A percentile compares a stretch with the other conserved stretches of the same genome.
Evolutionary conservation across 1,139 yeast genomes (phyloP).

Genomic region (Lodderomyces theae): DNA sequence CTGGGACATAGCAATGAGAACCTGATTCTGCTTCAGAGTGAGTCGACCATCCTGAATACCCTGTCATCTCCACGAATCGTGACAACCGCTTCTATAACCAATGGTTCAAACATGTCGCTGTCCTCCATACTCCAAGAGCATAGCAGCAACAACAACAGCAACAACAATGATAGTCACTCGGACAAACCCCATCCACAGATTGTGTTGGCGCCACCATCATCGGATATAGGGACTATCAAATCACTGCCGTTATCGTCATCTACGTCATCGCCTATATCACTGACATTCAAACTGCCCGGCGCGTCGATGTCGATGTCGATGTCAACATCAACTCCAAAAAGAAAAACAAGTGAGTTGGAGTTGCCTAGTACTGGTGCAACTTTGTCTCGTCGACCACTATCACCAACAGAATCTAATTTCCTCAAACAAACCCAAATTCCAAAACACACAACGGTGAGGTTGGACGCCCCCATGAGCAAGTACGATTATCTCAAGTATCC

Average conservation of each 20-base stretch:
- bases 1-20: conserved; percentile 1
- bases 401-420: conserved; percentile 31
- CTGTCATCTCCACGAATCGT: not conserved
- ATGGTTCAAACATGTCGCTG: not conserved
- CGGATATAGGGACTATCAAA: not conserved
- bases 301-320: too few species aligned
- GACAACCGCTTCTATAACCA: not conserved
- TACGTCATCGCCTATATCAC: conserved; percentile 6
- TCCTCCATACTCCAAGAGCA: not conserved
- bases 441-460: conserved; percentile 16
- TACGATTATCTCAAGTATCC: conserved; percentile 7
- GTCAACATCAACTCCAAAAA: conserved; percentile 16
- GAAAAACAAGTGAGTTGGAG: not conserved
- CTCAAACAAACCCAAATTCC: conserved; percentile 30
- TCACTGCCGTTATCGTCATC: conserved; percentile 1
- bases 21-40: conserved; percentile 3
- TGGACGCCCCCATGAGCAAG: conserved; percentile 7
- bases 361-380: not conserved
- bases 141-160: too few species aligned
- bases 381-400: conserved; percentile 21
- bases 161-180: too few species aligned
- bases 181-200: conserved; percentile 2
- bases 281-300: conserved; percentile 19
- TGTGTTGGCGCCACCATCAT: conserved; percentile 1
- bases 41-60: conserved; percentile 5